These are phyloP conservation scores for Rubia peregrina DNA, from an alignment of 305 asterid species.

Conservation along the genomic window DNA sequence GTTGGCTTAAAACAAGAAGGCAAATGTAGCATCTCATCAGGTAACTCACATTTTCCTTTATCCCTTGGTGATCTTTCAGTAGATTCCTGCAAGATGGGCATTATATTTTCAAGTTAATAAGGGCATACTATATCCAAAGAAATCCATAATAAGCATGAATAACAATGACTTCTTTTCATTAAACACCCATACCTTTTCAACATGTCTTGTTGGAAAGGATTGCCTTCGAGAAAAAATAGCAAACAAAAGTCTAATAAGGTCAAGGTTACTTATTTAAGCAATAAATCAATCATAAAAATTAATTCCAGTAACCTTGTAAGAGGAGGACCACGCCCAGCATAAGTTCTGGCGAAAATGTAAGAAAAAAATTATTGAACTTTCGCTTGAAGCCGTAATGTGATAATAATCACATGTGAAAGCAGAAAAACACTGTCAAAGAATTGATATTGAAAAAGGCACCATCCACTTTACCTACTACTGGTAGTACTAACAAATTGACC, in stretches of 20 bases:
- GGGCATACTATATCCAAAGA: neutral
- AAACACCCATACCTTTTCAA: slow-evolving; percentile 29
- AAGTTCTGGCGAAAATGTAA: slow-evolving; percentile 41
- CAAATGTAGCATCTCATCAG: slow-evolving; percentile 40
- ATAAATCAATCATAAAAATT: slow-evolving; percentile 17
- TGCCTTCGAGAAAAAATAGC: slow-evolving; percentile 45
- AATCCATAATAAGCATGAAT: neutral
- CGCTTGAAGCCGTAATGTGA: slow-evolving; percentile 11
- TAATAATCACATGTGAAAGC: neutral
- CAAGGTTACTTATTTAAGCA: slow-evolving; percentile 16
- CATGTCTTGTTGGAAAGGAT: slow-evolving; percentile 58
- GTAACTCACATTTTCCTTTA: slow-evolving; percentile 51
- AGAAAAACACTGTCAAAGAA: slow-evolving; percentile 8
- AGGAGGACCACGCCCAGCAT: slow-evolving; percentile 39
- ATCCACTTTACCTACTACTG: slow-evolving; percentile 27
- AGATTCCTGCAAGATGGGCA: slow-evolving; percentile 31
- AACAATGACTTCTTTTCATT: slow-evolving; percentile 41
- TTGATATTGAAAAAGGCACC: slow-evolving; percentile 8
- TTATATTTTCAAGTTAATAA: neutral
- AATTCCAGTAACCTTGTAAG: slow-evolving; percentile 44
- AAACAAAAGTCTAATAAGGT: slow-evolving; percentile 26
- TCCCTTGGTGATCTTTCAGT: slow-evolving; percentile 34
- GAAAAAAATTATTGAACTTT: slow-evolving; percentile 13
- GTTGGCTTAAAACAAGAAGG: neutral
- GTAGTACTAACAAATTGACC: slow-evolving; percentile 30